A percentile compares a stretch with the other conserved stretches of the same genome.
These are phyloP conservation scores for Dioscorea dumetorum DNA, from an alignment of 106 monocot species.

Conservation along the genomic window DNA sequence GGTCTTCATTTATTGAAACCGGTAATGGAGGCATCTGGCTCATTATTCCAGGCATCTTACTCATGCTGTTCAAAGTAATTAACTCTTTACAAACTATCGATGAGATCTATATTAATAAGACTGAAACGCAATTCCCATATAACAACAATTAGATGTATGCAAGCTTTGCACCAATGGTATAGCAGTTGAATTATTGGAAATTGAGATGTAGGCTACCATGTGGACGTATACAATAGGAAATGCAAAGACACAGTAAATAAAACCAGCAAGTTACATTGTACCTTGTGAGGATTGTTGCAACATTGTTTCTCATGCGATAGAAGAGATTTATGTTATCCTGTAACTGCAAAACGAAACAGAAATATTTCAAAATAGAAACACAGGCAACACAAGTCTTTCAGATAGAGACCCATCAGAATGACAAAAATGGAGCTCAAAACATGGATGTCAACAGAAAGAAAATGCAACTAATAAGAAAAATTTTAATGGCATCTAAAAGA, in stretches of 20 bases:
- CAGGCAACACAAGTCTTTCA: not conserved
- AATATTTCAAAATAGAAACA: not conserved
- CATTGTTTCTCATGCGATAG: conserved; percentile 47
- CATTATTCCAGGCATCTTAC: conserved; percentile 68
- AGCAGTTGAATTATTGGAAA: not conserved
- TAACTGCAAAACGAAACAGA: conserved; percentile 28
- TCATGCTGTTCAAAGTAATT: conserved; percentile 53
- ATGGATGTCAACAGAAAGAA: too few relatives aligned
- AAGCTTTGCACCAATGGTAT: not conserved
- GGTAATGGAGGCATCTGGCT: conserved; percentile 74
- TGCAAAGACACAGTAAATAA: too few relatives aligned
- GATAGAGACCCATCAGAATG: too few relatives aligned
- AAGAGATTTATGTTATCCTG: conserved; percentile 59
- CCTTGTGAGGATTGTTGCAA: conserved; percentile 45
- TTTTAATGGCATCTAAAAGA: too few relatives aligned
- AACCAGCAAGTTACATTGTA: conserved; percentile 6
- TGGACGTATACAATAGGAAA: too few relatives aligned
- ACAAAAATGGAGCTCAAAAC: too few relatives aligned
- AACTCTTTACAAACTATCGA: not conserved
- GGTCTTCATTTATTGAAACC: conserved; percentile 38
- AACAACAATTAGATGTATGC: too few relatives aligned
- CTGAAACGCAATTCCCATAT: too few relatives aligned
- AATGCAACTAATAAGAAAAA: too few relatives aligned
- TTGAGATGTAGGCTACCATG: too few relatives aligned
- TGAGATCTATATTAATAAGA: not conserved